Conservation (phyloP, 768 basidiomycete genomes). For the Wakefieldia striispora region DNA sequence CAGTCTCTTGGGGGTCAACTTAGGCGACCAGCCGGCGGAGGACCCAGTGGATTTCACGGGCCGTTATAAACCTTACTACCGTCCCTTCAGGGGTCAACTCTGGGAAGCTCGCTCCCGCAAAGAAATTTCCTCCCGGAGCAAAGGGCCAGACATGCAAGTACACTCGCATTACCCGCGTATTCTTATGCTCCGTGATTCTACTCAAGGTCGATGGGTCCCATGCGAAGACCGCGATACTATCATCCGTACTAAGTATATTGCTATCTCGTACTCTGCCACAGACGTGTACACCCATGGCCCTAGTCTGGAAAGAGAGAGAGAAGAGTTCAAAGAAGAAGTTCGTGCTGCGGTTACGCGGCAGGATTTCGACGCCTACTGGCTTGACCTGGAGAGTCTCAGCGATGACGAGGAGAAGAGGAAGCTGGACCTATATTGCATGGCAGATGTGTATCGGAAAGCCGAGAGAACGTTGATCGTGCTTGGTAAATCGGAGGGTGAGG, state of each 20-base stretch:
- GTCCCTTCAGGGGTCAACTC: too few relatives aligned
- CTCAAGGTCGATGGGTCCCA: constrained; percentile 1
- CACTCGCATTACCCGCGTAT: constrained; percentile 10
- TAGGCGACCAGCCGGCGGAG: too few relatives aligned
- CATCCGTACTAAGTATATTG: constrained; percentile 8
- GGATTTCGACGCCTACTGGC: constrained; percentile 15
- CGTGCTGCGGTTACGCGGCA: neutral
- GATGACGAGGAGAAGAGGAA: constrained; percentile 12
- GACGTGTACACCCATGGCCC: constrained; percentile 12
- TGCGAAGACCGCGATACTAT: constrained; percentile 2
- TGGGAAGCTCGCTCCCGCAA: constrained; percentile 13
- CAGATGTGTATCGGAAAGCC: constrained; percentile 18
- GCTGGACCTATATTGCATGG: constrained; percentile 16
- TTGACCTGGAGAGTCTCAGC: constrained; percentile 17
- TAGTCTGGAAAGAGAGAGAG: neutral
- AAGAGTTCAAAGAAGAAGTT: constrained; percentile 5
- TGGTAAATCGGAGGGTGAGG: too few relatives aligned
- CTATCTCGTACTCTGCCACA: constrained; percentile 14
- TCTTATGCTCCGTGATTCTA: constrained; percentile 2
- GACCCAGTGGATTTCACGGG: too few relatives aligned
- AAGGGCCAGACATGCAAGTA: neutral
- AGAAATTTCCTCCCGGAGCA: constrained; percentile 11
- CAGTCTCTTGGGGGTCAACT: too few relatives aligned
- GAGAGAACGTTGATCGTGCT: too few relatives aligned
- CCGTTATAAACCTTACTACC: too few relatives aligned